Evolutionary conservation across 345 rosid species (phyloP), one percentile per base, ranked within the genome.

Genomic region (Brassica nigra): DNA sequence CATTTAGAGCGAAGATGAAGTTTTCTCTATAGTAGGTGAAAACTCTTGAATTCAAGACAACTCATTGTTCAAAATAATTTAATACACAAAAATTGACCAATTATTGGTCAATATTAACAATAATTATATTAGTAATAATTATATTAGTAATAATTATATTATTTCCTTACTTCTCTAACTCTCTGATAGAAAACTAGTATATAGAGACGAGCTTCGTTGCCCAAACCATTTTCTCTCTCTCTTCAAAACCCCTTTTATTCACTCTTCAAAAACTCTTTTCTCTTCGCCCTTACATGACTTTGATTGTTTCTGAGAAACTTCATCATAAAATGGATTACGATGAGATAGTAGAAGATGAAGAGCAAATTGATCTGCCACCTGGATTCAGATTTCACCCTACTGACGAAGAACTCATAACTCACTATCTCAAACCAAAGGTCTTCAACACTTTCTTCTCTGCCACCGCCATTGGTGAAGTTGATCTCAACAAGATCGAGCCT

Each of bases 331-430:
- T 80, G 83, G 71, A 61, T 44, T 59, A 73, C 9, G 57, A 67
- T 0, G 78, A 74, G 28, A 69, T 62, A 37, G 49, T 74, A 9
- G 63, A 79, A 86, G 89, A 71, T 31, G 91, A 88, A 16, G 91
- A 90, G 20, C 66, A 76, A 0, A 81, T 88, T 14, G 92, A 90
- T 81, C 82, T 94, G 78, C 98, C 98, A 0, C 95, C 98, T 0
- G 98, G 98, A 2, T 94, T 94, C 70, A 87, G 98, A 4, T 94
- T 94, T 86, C 98, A 94, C 37, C 98, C 98, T 0, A 90, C 97
- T 0, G 98, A 94, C 52, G 98, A 92, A 76, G 98, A 94, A 83
- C 92, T 94, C 80, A 86, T 94, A 71, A 84, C 78, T 75, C 84
- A 86, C 85, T 94, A 94, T 71, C 88, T 94, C 4, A 86, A 85